Evolutionary conservation across 1,139 yeast species (phyloP).

Genomic region (Ogataea hybrid): DNA sequence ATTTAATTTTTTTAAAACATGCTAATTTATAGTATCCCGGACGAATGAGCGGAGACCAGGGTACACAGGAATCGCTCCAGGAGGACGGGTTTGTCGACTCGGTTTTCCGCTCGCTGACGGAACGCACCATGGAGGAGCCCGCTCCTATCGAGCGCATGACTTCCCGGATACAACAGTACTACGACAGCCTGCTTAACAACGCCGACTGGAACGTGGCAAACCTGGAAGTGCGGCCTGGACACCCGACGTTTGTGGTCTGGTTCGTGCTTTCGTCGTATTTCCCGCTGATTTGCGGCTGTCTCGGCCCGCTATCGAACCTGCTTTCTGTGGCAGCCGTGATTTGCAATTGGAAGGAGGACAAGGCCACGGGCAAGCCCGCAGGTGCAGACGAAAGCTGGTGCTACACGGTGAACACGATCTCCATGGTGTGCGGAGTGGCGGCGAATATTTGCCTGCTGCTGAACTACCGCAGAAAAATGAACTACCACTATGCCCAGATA

Average conservation of each 20-base stretch:
- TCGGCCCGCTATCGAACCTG: slow-evolving; percentile 77
- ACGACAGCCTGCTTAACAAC: slow-evolving; percentile 23
- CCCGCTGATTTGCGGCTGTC: slow-evolving; percentile 72
- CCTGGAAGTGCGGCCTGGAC: slow-evolving; percentile 44
- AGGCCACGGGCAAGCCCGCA: slow-evolving; percentile 28
- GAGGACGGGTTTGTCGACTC: background rate
- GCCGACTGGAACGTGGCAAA: slow-evolving; percentile 30
- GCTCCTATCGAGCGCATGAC: slow-evolving; percentile 4
- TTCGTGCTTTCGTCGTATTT: slow-evolving; percentile 60
- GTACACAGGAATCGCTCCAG: too few species aligned
- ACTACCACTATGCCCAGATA: slow-evolving; percentile 57
- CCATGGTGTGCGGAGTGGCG: slow-evolving; percentile 59
- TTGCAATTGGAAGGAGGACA: slow-evolving; percentile 58
- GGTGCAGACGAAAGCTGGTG: slow-evolving; percentile 43
- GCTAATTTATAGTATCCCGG: background rate
- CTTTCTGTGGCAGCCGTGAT: slow-evolving; percentile 70
- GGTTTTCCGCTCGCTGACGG: background rate
- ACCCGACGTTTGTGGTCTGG: slow-evolving; percentile 51
- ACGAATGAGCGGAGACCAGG: background rate
- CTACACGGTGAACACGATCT: slow-evolving; percentile 54
- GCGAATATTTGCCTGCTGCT: slow-evolving; percentile 66
- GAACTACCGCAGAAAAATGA: slow-evolving; percentile 60
- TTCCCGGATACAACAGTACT: slow-evolving; percentile 19
- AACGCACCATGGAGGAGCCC: background rate
- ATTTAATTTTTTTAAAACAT: background rate